These are phyloP conservation scores for Drechslerella dactyloides DNA, from an alignment of 2,329 filamentous ascomycete genomes.

Conservation along the genomic window DNA sequence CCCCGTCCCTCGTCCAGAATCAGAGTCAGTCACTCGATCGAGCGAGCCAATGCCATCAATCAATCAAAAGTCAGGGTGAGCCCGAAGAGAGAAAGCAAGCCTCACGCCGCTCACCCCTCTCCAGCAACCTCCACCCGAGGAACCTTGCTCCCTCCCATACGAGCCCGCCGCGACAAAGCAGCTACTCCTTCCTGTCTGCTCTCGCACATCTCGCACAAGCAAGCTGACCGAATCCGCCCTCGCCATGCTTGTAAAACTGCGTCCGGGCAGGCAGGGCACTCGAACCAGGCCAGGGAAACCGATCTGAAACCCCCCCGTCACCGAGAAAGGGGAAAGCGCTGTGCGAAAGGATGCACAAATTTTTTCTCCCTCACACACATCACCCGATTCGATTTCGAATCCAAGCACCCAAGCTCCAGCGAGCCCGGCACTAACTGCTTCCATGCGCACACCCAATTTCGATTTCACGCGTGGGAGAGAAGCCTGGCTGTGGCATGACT, in stretches of 20 bases:
- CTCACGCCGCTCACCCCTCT: too few species aligned
- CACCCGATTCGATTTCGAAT: constrained; percentile 7
- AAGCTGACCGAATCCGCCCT: constrained; percentile 25
- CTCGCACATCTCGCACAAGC: not conserved
- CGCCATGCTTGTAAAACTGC: constrained; percentile 16
- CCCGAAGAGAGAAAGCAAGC: too few species aligned
- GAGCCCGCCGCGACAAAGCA: not conserved
- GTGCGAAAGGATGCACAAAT: constrained; percentile 31
- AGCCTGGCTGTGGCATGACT: too few species aligned
- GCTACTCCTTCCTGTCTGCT: not conserved
- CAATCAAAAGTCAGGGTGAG: too few species aligned
- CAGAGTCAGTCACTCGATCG: too few species aligned
- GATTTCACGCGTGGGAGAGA: not conserved
- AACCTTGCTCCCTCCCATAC: not conserved
- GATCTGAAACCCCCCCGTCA: constrained; percentile 27
- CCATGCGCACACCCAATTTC: not conserved
- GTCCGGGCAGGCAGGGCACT: constrained; percentile 17
- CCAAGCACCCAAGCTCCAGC: not conserved
- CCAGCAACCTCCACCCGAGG: too few species aligned
- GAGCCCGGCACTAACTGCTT: too few species aligned
- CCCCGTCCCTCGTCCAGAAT: too few species aligned
- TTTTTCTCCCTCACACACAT: constrained; percentile 23
- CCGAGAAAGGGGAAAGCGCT: constrained; percentile 45
- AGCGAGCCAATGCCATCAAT: too few species aligned
- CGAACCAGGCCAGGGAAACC: constrained; percentile 32